Evolutionary conservation across 1,284 basidiomycete genomes (phyloP).

Genomic region (Ustilago xerochloae): DNA sequence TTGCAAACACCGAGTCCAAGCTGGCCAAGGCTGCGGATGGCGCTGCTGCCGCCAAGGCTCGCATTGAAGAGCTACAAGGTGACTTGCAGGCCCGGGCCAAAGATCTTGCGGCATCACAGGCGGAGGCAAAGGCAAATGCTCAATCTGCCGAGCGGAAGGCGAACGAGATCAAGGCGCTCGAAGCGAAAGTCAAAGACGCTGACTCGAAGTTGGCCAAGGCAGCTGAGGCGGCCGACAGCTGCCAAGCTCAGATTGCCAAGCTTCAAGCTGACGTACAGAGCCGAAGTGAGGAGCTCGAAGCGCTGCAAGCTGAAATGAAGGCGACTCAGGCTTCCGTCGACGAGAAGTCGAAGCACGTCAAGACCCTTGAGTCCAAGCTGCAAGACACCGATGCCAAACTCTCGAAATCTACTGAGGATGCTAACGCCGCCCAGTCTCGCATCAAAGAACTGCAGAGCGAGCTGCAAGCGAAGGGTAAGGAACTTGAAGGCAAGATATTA

Average conservation of each 20-base stretch:
- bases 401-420: neutral
- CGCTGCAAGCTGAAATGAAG: neutral
- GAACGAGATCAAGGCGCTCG: conserved; percentile 18
- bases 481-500: neutral
- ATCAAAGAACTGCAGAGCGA: conserved; percentile 8
- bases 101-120: conserved; percentile 13
- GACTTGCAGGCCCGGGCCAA: conserved; percentile 20
- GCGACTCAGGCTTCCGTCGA: conserved; percentile 1
- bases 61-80: conserved; percentile 17
- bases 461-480: conserved; percentile 5
- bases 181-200: conserved; percentile 14
- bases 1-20: conserved; percentile 10
- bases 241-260: conserved; percentile 4
- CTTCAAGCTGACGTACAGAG: conserved; percentile 1
- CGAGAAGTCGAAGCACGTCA: neutral
- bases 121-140: conserved; percentile 13
- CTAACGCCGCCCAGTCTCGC: neutral
- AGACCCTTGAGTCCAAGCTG: conserved; percentile 3
- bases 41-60: conserved; percentile 13
- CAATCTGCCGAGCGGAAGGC: conserved; percentile 22
- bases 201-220: conserved; percentile 13
- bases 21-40: conserved; percentile 17
- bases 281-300: conserved; percentile 2
- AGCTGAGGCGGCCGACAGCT: conserved; percentile 7
- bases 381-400: conserved; percentile 7